Evolutionary conservation across 1,139 yeast species (phyloP), one percentile per base, ranked within the genome.

Genomic region (Lodderomyces parapsilosis): DNA sequence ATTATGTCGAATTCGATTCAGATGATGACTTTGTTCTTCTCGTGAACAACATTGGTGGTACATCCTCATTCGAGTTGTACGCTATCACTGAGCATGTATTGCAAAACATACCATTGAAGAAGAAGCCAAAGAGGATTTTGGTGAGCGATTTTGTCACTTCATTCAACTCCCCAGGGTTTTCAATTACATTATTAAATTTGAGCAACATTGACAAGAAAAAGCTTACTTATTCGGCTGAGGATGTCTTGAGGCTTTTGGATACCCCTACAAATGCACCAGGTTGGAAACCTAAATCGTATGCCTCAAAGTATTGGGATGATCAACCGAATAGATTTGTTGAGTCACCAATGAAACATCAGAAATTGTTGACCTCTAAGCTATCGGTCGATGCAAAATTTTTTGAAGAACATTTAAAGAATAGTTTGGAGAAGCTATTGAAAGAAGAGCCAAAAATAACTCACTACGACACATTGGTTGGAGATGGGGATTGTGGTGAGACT

Each of bases 401-500:
- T 49, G 65, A 65, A 48, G 49, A 55, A 2, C 60, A 72, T 8
- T 61, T 84, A 39, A 59, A 57, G 22, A 54, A 62, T 6, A 91
- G 87, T 24, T 77, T 87, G 52, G 47, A 68, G 54, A 74, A 54
- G 41, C 65, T 63, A 59, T 78, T 62, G 54, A 74, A 60, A 57
- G 73, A 62, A 68, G 97, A 90, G 60, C 94, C 96, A 4, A 76
- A 80, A 52, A 85, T 91, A 56, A 91, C 97, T 0, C 77, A 80
- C 48, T 83, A 86, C 54, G 98, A 91, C 57, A 86, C 95, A 2
- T 74, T 83, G 53, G 97, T 93, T 1, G 98, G 98, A 48, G 98
- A 91, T 62, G 98, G 98, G 53, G 98, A 91, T 60, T 90, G 97
- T 66, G 98, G 98, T 38, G 94, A 88, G 56, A 91, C 97, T 0